phyloP scores from a whole-genome alignment of 2,329 filamentous ascomycete species.

The Claviceps spartinae region DNA sequence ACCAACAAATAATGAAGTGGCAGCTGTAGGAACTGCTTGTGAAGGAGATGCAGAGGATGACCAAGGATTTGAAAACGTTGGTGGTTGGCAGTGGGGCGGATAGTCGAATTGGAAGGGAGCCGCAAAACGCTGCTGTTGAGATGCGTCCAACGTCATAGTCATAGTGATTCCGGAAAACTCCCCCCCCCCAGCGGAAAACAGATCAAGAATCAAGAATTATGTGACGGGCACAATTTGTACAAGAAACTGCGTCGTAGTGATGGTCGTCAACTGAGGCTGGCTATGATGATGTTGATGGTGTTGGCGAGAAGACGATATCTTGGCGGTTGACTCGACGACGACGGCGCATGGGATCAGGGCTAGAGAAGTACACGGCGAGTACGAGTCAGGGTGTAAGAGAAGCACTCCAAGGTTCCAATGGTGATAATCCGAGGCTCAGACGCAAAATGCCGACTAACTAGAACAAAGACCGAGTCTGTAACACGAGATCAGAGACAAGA shows the following conservation, averaged over 20 bases:
- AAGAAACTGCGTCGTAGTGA: background rate
- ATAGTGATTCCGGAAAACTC: slow-evolving; percentile 37
- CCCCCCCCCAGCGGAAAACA: background rate
- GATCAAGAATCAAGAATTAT: background rate
- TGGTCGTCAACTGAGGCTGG: background rate
- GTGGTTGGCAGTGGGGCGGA: slow-evolving; percentile 33
- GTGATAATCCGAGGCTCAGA: slow-evolving; percentile 34
- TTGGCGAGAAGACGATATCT: background rate
- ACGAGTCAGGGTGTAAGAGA: slow-evolving; percentile 5
- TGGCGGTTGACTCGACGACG: background rate
- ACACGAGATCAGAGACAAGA: slow-evolving; percentile 27
- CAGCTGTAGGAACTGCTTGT: slow-evolving; percentile 31
- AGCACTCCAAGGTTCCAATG: background rate
- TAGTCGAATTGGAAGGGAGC: slow-evolving; percentile 69
- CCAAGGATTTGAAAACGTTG: slow-evolving; percentile 90
- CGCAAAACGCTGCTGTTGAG: slow-evolving; percentile 62
- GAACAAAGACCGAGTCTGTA: slow-evolving; percentile 32
- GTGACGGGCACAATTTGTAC: background rate
- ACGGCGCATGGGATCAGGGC: background rate
- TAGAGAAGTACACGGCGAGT: background rate
- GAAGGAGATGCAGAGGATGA: slow-evolving; percentile 39
- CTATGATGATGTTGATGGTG: background rate
- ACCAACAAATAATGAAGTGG: slow-evolving; percentile 50
- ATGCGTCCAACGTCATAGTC: slow-evolving; percentile 91
- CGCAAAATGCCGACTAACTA: slow-evolving; percentile 32